phyloP scores from a whole-genome alignment of 306 rosid species.

The Quercus parvula region DNA sequence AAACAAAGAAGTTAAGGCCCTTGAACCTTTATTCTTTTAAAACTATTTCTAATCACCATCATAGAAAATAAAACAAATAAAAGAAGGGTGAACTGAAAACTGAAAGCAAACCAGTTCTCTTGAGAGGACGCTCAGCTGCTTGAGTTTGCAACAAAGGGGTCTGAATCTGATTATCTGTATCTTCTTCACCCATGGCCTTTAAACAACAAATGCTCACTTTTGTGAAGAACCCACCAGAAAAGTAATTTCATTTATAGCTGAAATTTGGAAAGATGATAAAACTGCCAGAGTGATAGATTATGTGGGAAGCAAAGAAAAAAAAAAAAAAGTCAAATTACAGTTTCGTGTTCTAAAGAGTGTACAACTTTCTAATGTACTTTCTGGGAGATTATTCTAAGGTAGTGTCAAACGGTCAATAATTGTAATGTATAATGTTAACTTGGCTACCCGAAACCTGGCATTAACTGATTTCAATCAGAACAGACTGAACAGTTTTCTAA shows the following conservation, averaged over 20 bases:
- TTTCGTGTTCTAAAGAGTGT: background rate
- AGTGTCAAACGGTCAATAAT: too few species aligned
- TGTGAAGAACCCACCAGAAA: background rate
- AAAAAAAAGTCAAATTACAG: background rate
- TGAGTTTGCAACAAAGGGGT: background rate
- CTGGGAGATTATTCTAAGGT: too few species aligned
- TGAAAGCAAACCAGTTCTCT: constrained; percentile 1
- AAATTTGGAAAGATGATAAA: background rate
- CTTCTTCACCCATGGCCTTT: background rate
- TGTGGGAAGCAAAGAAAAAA: background rate
- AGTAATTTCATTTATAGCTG: background rate
- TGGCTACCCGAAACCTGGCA: too few species aligned
- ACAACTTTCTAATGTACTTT: too few species aligned
- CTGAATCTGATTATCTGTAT: too few species aligned
- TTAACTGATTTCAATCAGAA: too few species aligned
- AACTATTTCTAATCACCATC: too few species aligned
- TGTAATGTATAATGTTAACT: too few species aligned
- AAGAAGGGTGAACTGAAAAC: background rate
- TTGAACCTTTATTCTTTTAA: too few species aligned
- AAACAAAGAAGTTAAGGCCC: background rate
- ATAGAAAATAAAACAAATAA: too few species aligned
- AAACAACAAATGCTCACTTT: background rate
- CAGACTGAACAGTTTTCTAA: too few species aligned
- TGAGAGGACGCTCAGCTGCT: background rate
- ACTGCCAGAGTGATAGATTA: background rate